A percentile compares a stretch with the other conserved stretches of the same genome.
Conservation (phyloP, 1,284 basidiomycete species). For the Ustilago loliicola region DNA sequence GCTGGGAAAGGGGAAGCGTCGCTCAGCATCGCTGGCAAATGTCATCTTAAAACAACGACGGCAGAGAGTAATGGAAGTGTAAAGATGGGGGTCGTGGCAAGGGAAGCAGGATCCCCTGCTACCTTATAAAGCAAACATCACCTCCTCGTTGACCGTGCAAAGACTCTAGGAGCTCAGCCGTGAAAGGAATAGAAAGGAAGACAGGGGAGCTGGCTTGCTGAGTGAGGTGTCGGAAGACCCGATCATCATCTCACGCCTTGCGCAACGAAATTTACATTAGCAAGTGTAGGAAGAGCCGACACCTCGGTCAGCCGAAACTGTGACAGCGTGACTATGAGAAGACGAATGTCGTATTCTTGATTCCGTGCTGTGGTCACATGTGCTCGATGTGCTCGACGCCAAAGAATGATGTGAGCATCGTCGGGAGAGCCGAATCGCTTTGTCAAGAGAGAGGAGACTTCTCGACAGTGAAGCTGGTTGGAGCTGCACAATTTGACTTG, state of each 20-base stretch:
- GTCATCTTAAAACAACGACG: background rate
- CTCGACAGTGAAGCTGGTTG: background rate
- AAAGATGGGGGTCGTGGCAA: background rate
- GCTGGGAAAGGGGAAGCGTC: background rate
- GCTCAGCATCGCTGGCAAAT: background rate
- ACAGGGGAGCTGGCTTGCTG: background rate
- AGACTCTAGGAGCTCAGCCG: background rate
- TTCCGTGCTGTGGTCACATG: background rate
- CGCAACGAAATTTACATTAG: background rate
- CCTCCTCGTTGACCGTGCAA: too few species aligned
- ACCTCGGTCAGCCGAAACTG: background rate
- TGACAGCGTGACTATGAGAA: background rate
- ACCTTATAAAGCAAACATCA: background rate
- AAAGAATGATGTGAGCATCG: conserved; percentile 4
- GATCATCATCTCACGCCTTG: background rate
- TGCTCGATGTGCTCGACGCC: background rate
- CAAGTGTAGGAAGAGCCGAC: conserved; percentile 8
- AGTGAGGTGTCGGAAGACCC: background rate
- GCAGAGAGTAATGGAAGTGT: background rate
- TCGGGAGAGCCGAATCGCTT: conserved; percentile 14
- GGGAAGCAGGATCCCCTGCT: background rate
- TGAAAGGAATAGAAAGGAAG: background rate
- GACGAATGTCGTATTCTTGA: background rate
- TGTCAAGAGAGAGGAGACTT: background rate
- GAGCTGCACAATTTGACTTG: conserved; percentile 2